Percentiles rank a stretch among this genome's conserved stretches.
phyloP scores from a whole-genome alignment of 495 filamentous ascomycete genomes.

The Penicillium soppii region DNA sequence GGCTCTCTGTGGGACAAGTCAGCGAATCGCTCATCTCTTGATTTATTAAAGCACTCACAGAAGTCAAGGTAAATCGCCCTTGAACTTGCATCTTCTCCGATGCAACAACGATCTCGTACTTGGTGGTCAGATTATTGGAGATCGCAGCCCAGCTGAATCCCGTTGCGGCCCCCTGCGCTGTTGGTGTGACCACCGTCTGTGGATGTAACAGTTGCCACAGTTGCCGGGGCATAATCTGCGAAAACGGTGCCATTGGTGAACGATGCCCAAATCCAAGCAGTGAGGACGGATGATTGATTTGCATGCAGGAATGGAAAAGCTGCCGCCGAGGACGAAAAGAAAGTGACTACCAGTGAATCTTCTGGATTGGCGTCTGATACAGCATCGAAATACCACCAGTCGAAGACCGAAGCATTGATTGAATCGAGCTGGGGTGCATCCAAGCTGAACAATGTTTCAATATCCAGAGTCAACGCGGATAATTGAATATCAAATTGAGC shows the following conservation, averaged over 20 bases:
- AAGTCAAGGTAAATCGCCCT: slow-evolving; percentile 9
- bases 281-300: slow-evolving; percentile 16
- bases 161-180: slow-evolving; percentile 13
- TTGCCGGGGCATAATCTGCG: slow-evolving; percentile 17
- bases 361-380: slow-evolving; percentile 18
- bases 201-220: slow-evolving; percentile 11
- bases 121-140: slow-evolving; percentile 2
- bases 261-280: slow-evolving; percentile 23
- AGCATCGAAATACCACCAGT: slow-evolving; percentile 46
- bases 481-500: slow-evolving; percentile 15
- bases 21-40: neutral
- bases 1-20: neutral
- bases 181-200: neutral
- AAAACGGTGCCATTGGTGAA: slow-evolving; percentile 26
- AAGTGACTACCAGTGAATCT: slow-evolving; percentile 25
- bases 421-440: slow-evolving; percentile 28
- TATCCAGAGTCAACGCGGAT: neutral
- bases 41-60: slow-evolving; percentile 9
- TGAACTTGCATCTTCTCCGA: slow-evolving; percentile 18
- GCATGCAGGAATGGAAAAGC: slow-evolving; percentile 22
- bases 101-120: slow-evolving; percentile 14
- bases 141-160: slow-evolving; percentile 20
- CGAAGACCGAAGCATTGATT: slow-evolving; percentile 32
- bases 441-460: slow-evolving; percentile 13
- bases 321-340: slow-evolving; percentile 23